Percentiles rank a stretch among this genome's conserved stretches.
phyloP scores from a whole-genome alignment of 2,329 filamentous ascomycete species.

The Venturia effusa region DNA sequence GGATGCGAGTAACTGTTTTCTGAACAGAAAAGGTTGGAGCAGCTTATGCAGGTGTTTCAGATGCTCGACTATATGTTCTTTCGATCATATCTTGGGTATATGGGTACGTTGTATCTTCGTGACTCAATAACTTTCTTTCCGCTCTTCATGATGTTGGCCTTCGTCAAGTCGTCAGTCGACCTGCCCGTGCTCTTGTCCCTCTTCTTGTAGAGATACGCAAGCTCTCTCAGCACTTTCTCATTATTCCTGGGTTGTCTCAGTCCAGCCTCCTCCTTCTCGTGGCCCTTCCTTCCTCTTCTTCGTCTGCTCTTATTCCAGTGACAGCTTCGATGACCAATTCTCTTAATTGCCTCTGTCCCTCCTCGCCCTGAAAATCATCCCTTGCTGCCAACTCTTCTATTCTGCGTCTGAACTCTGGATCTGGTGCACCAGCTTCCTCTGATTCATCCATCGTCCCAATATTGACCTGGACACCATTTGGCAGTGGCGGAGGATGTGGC shows the following conservation, averaged over 20 bases:
- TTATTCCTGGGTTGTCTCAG: background rate
- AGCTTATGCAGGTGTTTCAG: too few relatives aligned
- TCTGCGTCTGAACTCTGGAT: conserved; percentile 71
- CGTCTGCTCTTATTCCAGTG: conserved; percentile 42
- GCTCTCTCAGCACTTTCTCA: too few relatives aligned
- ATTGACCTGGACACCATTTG: conserved; percentile 66
- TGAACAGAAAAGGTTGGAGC: too few relatives aligned
- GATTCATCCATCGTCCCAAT: conserved; percentile 61
- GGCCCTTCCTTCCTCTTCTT: background rate
- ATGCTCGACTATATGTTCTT: background rate
- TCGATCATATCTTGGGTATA: background rate
- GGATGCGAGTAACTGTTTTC: too few relatives aligned
- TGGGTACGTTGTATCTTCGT: background rate
- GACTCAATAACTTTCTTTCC: background rate
- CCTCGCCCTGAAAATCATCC: conserved; percentile 71
- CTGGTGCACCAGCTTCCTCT: conserved; percentile 52
- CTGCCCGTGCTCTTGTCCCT: too few relatives aligned
- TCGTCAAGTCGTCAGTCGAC: background rate
- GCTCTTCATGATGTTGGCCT: background rate
- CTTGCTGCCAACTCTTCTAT: conserved; percentile 83
- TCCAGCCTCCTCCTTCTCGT: background rate
- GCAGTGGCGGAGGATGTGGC: conserved; percentile 50
- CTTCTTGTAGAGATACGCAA: too few relatives aligned
- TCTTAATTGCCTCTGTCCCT: conserved; percentile 69
- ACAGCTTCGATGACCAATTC: conserved; percentile 73